These are phyloP conservation scores for Aaosphaeria arxii DNA, from an alignment of 2,329 filamentous ascomycete genomes.

Conservation along the genomic window DNA sequence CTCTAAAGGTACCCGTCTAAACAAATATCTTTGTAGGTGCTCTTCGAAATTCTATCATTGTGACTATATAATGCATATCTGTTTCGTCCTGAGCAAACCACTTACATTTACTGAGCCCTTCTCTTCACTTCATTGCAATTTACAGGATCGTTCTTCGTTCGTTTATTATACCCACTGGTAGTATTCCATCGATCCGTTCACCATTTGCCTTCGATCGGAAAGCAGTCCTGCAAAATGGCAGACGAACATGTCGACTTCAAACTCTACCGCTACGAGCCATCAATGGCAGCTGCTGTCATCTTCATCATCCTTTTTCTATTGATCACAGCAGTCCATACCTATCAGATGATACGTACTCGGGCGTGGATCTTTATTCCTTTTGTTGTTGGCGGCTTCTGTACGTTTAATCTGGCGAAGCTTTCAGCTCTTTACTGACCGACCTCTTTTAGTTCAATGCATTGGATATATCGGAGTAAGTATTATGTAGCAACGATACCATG, in stretches of 20 bases:
- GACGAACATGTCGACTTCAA: not conserved
- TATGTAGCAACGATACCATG: not conserved
- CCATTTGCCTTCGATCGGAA: not conserved
- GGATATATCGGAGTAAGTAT: constrained; percentile 1
- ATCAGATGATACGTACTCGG: constrained; percentile 39
- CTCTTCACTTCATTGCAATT: too few species aligned
- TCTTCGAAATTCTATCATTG: not conserved
- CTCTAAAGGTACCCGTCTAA: not conserved
- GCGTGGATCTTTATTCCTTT: constrained; percentile 55
- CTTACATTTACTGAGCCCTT: too few species aligned
- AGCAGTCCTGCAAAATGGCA: constrained; percentile 1
- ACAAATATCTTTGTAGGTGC: not conserved
- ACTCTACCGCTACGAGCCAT: constrained; percentile 40
- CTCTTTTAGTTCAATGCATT: not conserved
- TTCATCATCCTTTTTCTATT: constrained; percentile 46
- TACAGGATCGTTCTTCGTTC: too few species aligned
- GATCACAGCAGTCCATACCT: constrained; percentile 40
- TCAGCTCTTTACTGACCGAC: not conserved
- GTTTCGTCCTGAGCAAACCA: too few species aligned
- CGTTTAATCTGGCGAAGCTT: constrained; percentile 4
- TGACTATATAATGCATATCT: not conserved
- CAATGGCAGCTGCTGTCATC: constrained; percentile 43
- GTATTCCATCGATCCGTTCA: not conserved
- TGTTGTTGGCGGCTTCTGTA: constrained; percentile 51
- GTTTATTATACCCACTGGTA: too few species aligned